Percentiles rank a stretch among this genome's conserved stretches.
Conservation (phyloP, 345 rosid genomes). For the Euphorbia peplus region DNA sequence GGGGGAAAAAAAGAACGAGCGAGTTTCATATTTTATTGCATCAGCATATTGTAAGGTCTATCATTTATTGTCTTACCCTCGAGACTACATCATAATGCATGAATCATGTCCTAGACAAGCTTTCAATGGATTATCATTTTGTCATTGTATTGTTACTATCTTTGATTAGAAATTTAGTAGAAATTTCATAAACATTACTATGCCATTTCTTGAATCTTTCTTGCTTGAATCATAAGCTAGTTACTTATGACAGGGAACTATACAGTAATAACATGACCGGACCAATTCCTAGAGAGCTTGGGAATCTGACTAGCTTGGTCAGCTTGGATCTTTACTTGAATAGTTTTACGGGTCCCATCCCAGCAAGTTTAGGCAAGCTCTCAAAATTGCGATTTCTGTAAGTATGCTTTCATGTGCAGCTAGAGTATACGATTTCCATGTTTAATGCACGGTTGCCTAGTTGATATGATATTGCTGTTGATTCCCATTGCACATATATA, state of each 20-base stretch:
- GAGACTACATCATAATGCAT: background rate
- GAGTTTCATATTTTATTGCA: no score
- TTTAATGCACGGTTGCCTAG: background rate
- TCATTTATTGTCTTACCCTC: no score
- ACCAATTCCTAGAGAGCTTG: conserved; percentile 86
- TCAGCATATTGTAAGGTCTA: no score
- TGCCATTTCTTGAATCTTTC: background rate
- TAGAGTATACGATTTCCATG: background rate
- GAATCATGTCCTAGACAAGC: background rate
- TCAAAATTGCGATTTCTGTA: conserved; percentile 93
- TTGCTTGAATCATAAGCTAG: conserved; percentile 6
- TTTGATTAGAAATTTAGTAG: background rate
- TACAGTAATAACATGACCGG: conserved; percentile 93
- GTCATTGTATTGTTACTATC: background rate
- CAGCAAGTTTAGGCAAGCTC: conserved; percentile 77
- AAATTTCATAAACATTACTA: background rate
- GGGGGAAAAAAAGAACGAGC: no score
- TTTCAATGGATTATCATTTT: background rate
- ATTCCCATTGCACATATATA: background rate
- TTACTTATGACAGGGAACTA: conserved; percentile 67
- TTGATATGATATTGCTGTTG: background rate
- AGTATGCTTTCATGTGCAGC: conserved; percentile 32
- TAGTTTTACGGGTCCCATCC: conserved; percentile 85
- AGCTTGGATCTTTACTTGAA: conserved; percentile 99
- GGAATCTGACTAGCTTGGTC: conserved; percentile 89